phyloP scores from a whole-genome alignment of 345 rosid species.

The Firmiana major region DNA sequence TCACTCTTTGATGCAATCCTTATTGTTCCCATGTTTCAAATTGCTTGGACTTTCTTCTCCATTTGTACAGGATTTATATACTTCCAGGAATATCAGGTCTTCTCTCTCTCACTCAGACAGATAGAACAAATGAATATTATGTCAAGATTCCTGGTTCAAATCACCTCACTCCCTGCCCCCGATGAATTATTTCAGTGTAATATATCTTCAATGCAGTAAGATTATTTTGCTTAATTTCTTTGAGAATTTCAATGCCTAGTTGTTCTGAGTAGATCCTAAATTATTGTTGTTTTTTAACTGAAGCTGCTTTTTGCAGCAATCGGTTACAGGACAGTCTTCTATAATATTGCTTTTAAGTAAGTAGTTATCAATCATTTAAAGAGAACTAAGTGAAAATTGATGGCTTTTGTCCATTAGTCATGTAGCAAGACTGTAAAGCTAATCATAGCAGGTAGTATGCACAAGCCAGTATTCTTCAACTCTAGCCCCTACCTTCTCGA shows the following conservation, averaged over 20 bases:
- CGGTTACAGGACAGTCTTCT: neutral
- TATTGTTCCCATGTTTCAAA: slow-evolving; percentile 99
- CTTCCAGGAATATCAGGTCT: slow-evolving; percentile 98
- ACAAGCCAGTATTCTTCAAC: slow-evolving; percentile 2
- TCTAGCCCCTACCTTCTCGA: neutral
- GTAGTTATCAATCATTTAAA: neutral
- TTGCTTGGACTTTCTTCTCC: slow-evolving; percentile 99
- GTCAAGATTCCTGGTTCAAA: slow-evolving; percentile 6
- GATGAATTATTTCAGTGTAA: neutral
- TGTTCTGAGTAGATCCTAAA: neutral
- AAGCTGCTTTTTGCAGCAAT: neutral
- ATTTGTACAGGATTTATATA: slow-evolving; percentile 96
- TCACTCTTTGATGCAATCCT: slow-evolving; percentile 89
- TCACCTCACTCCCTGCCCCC: neutral
- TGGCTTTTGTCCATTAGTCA: slow-evolving; percentile 7
- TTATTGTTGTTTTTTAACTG: neutral
- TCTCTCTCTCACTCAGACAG: slow-evolving; percentile 8
- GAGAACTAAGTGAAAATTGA: neutral
- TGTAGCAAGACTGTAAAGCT: neutral
- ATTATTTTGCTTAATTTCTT: slow-evolving; percentile 2
- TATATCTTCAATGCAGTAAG: neutral
- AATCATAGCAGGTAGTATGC: neutral
- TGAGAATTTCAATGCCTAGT: neutral
- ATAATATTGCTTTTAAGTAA: neutral
- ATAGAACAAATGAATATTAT: neutral